Base-by-base conservation (phyloP, 805 yeast genomes). In the Candida oleophila region DNA sequence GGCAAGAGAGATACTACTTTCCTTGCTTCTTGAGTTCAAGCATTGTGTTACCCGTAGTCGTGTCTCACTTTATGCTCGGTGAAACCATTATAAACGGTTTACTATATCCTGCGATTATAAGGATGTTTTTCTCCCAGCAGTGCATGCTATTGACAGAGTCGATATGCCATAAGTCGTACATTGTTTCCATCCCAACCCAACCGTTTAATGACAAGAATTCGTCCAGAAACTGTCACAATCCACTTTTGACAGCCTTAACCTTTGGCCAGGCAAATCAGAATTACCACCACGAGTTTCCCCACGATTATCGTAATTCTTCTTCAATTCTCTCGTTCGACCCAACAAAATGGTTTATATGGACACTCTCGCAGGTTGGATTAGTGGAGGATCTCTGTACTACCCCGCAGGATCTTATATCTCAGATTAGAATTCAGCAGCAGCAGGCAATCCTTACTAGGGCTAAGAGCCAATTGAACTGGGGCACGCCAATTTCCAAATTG, bases 221-320 rank as follows among this genome's bases (percentile, higher is more conserved):
- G n/a, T 48, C 92, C 82, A 55, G 77, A 78, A 60, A 87, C 81
- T 73, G 89, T 76, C 55, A 60, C 43, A 72, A 72, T 60, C 81
- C 83, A 15, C 62, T 80, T 41, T 77, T 83, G 21, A 82, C 83
- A 19, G 60, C 81, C 14, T 72, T 88, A 14, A 85, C 96, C 0
- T 82, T 86, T 60, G 98, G 98, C 11, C 97, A 91, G 68, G 92
- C 96, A 3, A 82, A 82, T 66, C 95, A 89, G 65, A 91, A 90
- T 68, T 92, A 87, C 71, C 98, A 91, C 69, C 97, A 92, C 69
- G 96, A 89, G 68, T 91, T 91, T 66, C 96, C 97, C 4, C 83
- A 86, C 52, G 97, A 91, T 66, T 90, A 85, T 68, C 76, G 97
- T 50, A 83, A 83, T 54, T 88, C 90, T 4, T 69, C 80, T 46